Base-by-base conservation (phyloP, 2,329 filamentous ascomycete species). In the Fusarium hainanense region DNA sequence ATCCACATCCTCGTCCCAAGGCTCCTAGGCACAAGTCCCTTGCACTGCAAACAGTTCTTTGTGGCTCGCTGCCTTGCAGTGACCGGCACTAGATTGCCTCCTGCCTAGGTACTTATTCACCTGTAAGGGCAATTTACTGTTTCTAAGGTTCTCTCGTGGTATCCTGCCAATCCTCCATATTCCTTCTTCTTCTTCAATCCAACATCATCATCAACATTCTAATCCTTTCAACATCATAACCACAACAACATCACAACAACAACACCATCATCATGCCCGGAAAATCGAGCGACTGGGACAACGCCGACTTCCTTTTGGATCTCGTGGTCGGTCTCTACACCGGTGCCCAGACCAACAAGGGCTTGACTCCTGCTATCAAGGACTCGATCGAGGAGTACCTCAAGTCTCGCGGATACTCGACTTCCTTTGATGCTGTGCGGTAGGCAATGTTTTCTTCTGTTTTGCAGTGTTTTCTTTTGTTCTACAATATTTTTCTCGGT, bases 371-470 rank as follows among this genome's bases (percentile, higher is more conserved):
- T 16, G 63, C 75, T 27, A 66, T 75, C 34, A 78, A 78, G 52
- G 73, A 75, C 0, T 71, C 70, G 2, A 71, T 84, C 50, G 73
- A 77, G 47, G 64, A 64, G 10, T 77, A 76, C n/a, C 74, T 84
- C 57, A 68, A 74, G n/a, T 43, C 66, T 14, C 69, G 68, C 8
- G 78, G 81, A 10, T 74, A 79, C 52, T 62, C 66, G 8, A 79
- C 81, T n/a, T 81, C 79, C 6, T 85, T 82, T 82, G 80, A 85
- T 30, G 81, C 75, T 2, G 77, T 85, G 51, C 82, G 83, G 84
- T 84, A 16, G 7, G 32, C 34, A 37, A 37, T n/a, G 16, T n/a
- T 37, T 37, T n/a, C 9, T 37, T 37, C 16, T 37, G 16, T 37
- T n/a, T 9, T 37, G 32, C 9, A 18, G 32, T 34, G 9, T 34